These are phyloP conservation scores for Hortaea werneckii DNA, from an alignment of 2,329 filamentous ascomycete genomes.

Conservation along the genomic window DNA sequence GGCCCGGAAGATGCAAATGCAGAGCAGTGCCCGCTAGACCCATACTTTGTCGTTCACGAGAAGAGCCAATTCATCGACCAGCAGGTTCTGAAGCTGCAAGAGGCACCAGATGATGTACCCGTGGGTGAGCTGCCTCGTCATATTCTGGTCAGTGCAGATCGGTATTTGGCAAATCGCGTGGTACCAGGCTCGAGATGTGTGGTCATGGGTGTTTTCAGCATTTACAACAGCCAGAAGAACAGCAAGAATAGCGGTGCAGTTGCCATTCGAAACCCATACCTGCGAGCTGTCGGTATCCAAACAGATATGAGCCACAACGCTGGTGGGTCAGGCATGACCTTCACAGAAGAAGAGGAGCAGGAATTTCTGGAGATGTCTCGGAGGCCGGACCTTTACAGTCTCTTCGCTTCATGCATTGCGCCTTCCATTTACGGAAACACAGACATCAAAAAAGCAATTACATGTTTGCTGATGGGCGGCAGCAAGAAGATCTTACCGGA, in stretches of 20 bases:
- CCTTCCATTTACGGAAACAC: constrained; percentile 94
- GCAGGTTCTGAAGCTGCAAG: constrained; percentile 94
- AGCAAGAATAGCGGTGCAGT: constrained; percentile 75
- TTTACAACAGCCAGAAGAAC: constrained; percentile 79
- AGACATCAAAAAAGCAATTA: constrained; percentile 95
- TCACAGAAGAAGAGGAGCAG: constrained; percentile 93
- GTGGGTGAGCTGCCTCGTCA: constrained; percentile 92
- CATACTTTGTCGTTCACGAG: constrained; percentile 92
- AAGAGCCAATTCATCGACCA: constrained; percentile 93
- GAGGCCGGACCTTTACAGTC: constrained; percentile 80
- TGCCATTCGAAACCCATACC: constrained; percentile 88
- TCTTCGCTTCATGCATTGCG: constrained; percentile 85
- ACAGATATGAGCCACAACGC: constrained; percentile 82
- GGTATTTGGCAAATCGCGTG: constrained; percentile 89
- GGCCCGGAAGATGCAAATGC: constrained; percentile 44
- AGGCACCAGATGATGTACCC: constrained; percentile 93
- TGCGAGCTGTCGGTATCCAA: constrained; percentile 84
- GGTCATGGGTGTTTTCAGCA: constrained; percentile 94
- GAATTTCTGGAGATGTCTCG: constrained; percentile 89
- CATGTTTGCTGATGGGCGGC: constrained; percentile 84
- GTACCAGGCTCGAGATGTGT: constrained; percentile 92
- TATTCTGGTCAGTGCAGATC: constrained; percentile 90
- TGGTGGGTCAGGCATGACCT: constrained; percentile 57
- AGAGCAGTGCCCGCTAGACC: constrained; percentile 82
- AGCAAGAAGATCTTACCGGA: constrained; percentile 97